Evolutionary conservation across 2,329 filamentous ascomycete genomes (phyloP), one percentile per base, ranked within the genome.

Genomic region (Clonostachys sp.): DNA sequence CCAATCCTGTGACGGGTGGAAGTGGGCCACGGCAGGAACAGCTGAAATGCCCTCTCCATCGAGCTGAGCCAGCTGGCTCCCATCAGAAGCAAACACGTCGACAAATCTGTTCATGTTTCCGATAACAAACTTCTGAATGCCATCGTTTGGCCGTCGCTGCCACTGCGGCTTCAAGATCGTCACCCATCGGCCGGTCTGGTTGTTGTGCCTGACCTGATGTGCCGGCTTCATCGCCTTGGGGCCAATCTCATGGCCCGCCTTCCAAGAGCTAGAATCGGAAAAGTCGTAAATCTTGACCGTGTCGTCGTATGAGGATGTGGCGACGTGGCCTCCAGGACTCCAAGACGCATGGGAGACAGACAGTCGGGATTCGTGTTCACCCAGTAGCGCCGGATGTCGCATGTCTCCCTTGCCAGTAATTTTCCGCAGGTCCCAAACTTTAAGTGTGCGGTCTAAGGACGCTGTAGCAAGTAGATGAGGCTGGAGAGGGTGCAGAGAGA

Each of bases 71-170:
- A 99, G 70, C 63, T 97, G 92, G 58, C 90, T 85, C 0, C 94
- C 94, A 44, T 87, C 80, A 1, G 83, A 78, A 1, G 86, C 87
- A 63, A 87, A 99, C 1, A 99, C 80, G 60, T 99, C 94, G 2
- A 97, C 89, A 57, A 96, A 97, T 2, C 94, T 83, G 61, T 95
- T 96, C 94, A 97, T 97, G 57, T 97, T 99, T 2, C 89, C 94
- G 48, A 99, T 92, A 20, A 83, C 88, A 57, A 99, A 91, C 51
- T 92, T 90, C 53, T 95, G 86, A 6, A 95, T 83, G 8, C 85
- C 84, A 49, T 94, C 89, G 34, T 77, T 71, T 0, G 94, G 92
- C 42, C 80, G 77, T 34, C 80, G 74, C 64, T 99, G 94, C 94
- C 94, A 99, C 57, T 96, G 90, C 0, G 63, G 94, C 78, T 77